Evolutionary conservation across 2,329 filamentous ascomycete species (phyloP), one percentile per base, ranked within the genome.

Genomic region (Magnaporthales sp.): DNA sequence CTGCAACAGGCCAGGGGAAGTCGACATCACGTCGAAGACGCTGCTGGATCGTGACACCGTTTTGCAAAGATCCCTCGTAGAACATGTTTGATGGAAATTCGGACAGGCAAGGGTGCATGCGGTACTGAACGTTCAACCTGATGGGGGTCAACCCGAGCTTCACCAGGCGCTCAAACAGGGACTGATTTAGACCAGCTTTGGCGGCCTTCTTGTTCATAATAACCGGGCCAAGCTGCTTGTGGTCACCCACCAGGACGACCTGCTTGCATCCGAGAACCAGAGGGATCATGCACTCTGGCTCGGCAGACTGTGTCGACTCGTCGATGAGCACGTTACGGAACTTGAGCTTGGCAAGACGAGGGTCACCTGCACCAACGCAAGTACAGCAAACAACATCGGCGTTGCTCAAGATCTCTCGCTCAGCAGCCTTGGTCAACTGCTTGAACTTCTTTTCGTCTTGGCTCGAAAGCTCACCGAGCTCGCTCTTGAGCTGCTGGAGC

Each of bases 131-230:
- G 72, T 97, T 96, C 66, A 99, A 85, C 66, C 94, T 91, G 71
- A 97, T 97, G 8, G 95, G 95, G 54, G 90, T 89, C 73, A 93
- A 90, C 61, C 91, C 90, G n/a, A 98, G 85, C 73, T 94, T 92
- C 72, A 98, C 93, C 64, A 99, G 84, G 73, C 95, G 92, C 80
- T 99, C 95, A 74, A 99, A 99, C 10, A 99, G 84, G n/a, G 94
- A 98, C 78, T 98, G 95, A 79, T 98, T 97, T 19, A 99, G 84
- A 68, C 95, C 95, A 66, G 95, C 95, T 79, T 98, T 98, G 69
- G 95, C 95, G 15, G 95, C 95, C 80, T 98, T 98, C 85, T 99
- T 99, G 84, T 99, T 99, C 94, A 99, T 99, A 75, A 99, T 98
- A 73, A 99, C 95, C 1, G 95, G 95, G 0, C 95, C 95, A 70